These are phyloP conservation scores for Stachybotrys echinatus DNA, from an alignment of 2,329 filamentous ascomycete genomes.

Conservation along the genomic window DNA sequence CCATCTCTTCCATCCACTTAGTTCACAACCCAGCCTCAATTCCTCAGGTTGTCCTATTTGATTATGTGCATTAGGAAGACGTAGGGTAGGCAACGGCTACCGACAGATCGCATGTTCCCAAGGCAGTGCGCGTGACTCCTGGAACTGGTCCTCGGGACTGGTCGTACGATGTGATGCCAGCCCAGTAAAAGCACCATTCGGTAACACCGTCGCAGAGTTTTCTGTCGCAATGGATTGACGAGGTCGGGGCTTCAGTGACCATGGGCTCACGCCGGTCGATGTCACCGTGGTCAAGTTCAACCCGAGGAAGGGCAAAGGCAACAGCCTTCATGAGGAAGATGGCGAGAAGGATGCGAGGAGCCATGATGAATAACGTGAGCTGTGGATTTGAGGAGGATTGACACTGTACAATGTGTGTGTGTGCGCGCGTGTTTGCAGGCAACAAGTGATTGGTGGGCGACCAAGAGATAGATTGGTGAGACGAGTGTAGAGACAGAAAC, in stretches of 20 bases:
- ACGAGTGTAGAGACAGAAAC: background rate
- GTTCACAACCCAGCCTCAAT: too few species aligned
- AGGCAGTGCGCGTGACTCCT: constrained; percentile 26
- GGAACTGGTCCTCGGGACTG: constrained; percentile 24
- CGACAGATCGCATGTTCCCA: constrained; percentile 21
- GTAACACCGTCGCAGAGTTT: constrained; percentile 26
- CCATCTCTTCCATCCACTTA: too few species aligned
- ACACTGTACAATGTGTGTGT: background rate
- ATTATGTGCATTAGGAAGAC: background rate
- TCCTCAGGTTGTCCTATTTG: too few species aligned
- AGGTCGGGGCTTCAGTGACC: constrained; percentile 6
- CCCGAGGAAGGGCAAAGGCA: background rate
- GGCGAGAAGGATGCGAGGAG: background rate
- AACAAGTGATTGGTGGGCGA: background rate
- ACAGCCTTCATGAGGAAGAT: background rate
- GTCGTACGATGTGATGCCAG: constrained; percentile 29
- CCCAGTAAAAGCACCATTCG: constrained; percentile 34
- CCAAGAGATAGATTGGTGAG: background rate
- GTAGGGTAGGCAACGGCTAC: background rate
- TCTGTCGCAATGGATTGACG: constrained; percentile 23
- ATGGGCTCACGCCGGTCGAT: background rate
- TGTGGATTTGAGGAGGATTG: background rate
- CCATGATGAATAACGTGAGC: background rate
- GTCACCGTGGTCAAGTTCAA: background rate
- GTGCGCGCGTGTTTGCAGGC: background rate